Evolutionary conservation across 2,329 filamentous ascomycete species (phyloP), one percentile per base, ranked within the genome.

Genomic region (Scortechinia acanthostroma): DNA sequence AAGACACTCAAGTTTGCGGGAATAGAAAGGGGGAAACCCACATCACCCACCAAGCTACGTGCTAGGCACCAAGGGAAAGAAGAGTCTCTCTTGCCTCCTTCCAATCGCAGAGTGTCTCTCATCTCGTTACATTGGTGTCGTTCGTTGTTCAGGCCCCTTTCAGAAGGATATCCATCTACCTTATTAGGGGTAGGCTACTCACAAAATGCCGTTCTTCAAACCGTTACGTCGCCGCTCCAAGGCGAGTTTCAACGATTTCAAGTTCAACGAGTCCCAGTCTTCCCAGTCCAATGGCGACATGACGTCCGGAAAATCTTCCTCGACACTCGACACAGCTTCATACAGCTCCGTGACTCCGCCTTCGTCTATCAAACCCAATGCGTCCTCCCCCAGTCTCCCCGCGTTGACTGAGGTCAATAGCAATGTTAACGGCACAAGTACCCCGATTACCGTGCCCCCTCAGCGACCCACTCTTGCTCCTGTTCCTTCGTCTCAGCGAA

Each of bases 181-280:
- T n/a, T n/a, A n/a, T n/a, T n/a, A n/a, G n/a, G n/a, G n/a, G n/a
- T n/a, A n/a, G n/a, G n/a, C n/a, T n/a, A n/a, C n/a, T n/a, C n/a
- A n/a, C n/a, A n/a, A n/a, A n/a, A 40, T 40, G 35, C 35, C 76
- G 43, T 79, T 82, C 54, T 71, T 81, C 52, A 74, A 70, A 56
- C 73, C 74, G 49, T 59, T 81, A 35, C 74, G 76, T 50, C 70
- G 75, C 50, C 73, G 71, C 49, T 78, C 72, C 48, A 72, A 66
- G 55, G 64, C 67, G 45, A 74, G 66, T 57, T 68, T 75, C 57
- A 58, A 54, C 22, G 61, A 60, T 42, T 68, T 74, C 56, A 69
- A 67, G 43, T 60, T 61, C 35, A 58, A 54, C 22, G 61, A 60
- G 43, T 56, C 55, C 20, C 52, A 52, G 49, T 55, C 53, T 44